Evolutionary conservation across 192 early-diverging fungal genomes (phyloP).

Genomic region (Spizellomyces punctatus): DNA sequence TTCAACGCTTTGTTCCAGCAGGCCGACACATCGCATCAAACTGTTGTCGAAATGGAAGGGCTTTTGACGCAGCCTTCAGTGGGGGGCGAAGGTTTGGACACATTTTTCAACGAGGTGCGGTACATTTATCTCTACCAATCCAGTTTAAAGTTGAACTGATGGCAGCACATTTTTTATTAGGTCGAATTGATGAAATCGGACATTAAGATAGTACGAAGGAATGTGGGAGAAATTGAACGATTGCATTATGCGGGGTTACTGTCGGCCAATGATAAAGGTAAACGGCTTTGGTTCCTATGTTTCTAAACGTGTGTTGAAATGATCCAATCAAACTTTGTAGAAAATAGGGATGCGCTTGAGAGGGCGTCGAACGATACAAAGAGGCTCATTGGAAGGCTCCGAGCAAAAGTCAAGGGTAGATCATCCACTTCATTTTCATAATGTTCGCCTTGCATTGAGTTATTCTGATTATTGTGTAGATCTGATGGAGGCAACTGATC

Average conservation of each 20-base stretch:
- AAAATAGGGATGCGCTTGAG: background rate
- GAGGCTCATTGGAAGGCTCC: background rate
- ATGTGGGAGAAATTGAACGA: background rate
- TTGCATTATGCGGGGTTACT: constrained; percentile 1
- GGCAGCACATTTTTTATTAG: background rate
- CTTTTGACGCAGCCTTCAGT: background rate
- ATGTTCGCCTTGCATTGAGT: background rate
- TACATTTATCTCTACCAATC: background rate
- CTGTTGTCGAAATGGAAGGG: background rate
- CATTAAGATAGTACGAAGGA: background rate
- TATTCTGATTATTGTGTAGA: background rate
- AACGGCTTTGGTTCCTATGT: background rate
- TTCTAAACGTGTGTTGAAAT: background rate
- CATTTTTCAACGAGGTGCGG: background rate
- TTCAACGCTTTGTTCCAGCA: background rate
- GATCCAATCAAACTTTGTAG: background rate
- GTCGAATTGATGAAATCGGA: constrained; percentile 1
- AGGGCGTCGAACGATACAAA: background rate
- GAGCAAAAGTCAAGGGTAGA: background rate
- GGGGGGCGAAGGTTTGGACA: background rate
- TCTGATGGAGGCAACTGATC: constrained; percentile 6
- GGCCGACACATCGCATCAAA: background rate
- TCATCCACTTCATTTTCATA: background rate
- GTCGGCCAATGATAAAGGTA: background rate
- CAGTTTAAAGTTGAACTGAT: background rate